Percentiles rank a stretch among this genome's conserved stretches.
Evolutionary conservation across 2,329 filamentous ascomycete species (phyloP).

Genomic region (Albophoma yamanashiensis): DNA sequence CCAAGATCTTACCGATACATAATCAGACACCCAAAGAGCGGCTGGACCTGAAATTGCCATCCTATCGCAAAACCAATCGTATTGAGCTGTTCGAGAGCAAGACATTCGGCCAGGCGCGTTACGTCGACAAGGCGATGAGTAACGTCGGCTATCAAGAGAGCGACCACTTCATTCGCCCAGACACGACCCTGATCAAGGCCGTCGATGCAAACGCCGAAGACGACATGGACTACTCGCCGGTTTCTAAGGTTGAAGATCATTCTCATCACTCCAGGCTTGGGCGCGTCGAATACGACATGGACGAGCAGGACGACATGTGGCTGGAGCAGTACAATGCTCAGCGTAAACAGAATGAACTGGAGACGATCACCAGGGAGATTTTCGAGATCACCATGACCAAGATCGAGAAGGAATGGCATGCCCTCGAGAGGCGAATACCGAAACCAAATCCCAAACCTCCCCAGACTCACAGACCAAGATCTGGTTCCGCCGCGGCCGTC

Average conservation of each 20-base stretch:
- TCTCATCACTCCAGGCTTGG: slow-evolving; percentile 42
- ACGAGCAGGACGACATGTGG: slow-evolving; percentile 98
- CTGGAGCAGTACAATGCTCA: slow-evolving; percentile 72
- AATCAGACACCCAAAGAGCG: slow-evolving; percentile 74
- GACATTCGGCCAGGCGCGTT: slow-evolving; percentile 73
- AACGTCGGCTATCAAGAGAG: slow-evolving; percentile 94
- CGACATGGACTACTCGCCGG: slow-evolving; percentile 36
- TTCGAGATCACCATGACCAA: slow-evolving; percentile 98
- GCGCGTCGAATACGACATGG: slow-evolving; percentile 97
- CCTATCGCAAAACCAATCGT: slow-evolving; percentile 68
- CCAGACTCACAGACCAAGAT: slow-evolving; percentile 84
- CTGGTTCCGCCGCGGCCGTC: slow-evolving; percentile 87
- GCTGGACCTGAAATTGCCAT: slow-evolving; percentile 65
- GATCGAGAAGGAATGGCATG: slow-evolving; percentile 98
- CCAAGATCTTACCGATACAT: slow-evolving; percentile 62
- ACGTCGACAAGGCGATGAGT: slow-evolving; percentile 93
- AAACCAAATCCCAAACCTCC: slow-evolving; percentile 95
- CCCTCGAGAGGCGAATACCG: slow-evolving; percentile 88
- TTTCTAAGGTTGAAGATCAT: slow-evolving; percentile 17
- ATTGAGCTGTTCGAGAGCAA: slow-evolving; percentile 76
- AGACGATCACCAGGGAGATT: slow-evolving; percentile 80
- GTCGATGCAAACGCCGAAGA: slow-evolving; percentile 49
- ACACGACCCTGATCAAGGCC: slow-evolving; percentile 58
- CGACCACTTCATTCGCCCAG: slow-evolving; percentile 73
- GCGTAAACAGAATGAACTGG: slow-evolving; percentile 62